Base-by-base conservation (phyloP, 768 basidiomycete species). In the Hericium erinaceus region DNA sequence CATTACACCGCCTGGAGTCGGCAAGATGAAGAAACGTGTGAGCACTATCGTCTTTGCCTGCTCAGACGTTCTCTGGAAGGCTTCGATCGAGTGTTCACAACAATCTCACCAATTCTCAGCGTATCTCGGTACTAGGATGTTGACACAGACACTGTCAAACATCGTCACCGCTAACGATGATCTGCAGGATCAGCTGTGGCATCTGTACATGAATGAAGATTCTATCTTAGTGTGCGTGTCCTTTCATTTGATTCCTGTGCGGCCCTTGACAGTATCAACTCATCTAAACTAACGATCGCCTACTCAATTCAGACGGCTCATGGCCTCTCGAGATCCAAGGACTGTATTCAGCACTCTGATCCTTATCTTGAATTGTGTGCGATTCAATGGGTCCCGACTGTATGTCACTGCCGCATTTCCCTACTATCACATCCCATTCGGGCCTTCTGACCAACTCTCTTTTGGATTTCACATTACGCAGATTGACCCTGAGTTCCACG, bases 131-230 rank as follows among this genome's bases (percentile, higher is more conserved):
- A 83, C 87, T 8, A 78, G 89, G 15, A 77, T 89, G 58, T 72
- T 90, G 28, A 75, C 85, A 2, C 92, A 97, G 68, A 73, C 88
- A 3, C 75, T 95, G 28, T 89, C 92, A 18, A 97, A 97, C 68
- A 75, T 92, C 22, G 79, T 95, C 37, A 92, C 94, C 2, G 77
- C 79, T 8, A 89, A 92, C 59, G 80, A 84, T 44, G 63, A 60
- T 8, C 76, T 86, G 48, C 75, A 80, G 60, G 67, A 74, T n/a
- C 74, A 67, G 20, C 70, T 87, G 37, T 92, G 87, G 89, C 75
- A 76, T 39, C 75, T 72, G 1, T 85, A 86, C 63, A 72, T 91
- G 67, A 89, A 91, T 64, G 84, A 89, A 60, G 77, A 85, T 66
- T 80, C 82, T 50, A 75, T 95, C 10, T 71, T 95, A 57, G 78